Evolutionary conservation across 2,329 filamentous ascomycete genomes (phyloP).

Genomic region (Xylariaceae sp.): DNA sequence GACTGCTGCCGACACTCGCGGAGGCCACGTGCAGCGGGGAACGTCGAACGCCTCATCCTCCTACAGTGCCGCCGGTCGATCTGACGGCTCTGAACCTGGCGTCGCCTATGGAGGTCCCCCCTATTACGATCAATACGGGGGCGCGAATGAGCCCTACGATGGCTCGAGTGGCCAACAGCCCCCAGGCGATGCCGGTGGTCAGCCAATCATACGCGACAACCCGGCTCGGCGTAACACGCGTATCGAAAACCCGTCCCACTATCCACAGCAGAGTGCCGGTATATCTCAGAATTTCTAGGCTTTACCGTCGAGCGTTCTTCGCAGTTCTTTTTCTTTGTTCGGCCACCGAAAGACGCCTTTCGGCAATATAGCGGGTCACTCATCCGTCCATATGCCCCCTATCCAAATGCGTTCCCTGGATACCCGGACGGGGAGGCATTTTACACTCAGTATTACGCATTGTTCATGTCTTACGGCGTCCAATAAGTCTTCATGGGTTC

Average conservation of each 20-base stretch:
- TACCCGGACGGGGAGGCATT: not conserved
- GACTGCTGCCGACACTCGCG: conserved; percentile 55
- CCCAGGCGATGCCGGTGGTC: conserved; percentile 40
- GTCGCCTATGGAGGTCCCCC: conserved; percentile 39
- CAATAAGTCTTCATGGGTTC: not conserved
- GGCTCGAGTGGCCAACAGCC: conserved; percentile 30
- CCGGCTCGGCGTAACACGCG: conserved; percentile 86
- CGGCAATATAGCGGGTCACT: no score
- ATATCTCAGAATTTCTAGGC: conserved; percentile 92
- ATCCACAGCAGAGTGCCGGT: conserved; percentile 85
- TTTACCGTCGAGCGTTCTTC: no score
- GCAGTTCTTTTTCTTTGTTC: no score
- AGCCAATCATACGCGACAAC: conserved; percentile 88
- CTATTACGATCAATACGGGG: conserved; percentile 55
- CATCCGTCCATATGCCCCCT: not conserved
- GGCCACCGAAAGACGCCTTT: no score
- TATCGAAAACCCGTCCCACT: conserved; percentile 85
- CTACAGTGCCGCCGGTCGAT: conserved; percentile 76
- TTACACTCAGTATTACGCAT: not conserved
- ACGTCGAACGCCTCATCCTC: conserved; percentile 94
- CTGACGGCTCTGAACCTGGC: conserved; percentile 52
- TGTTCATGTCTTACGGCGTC: conserved; percentile 1
- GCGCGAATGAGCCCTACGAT: conserved; percentile 48
- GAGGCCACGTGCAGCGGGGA: conserved; percentile 71
- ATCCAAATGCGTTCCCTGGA: not conserved